Conservation (phyloP, 495 filamentous ascomycete genomes). For the Chaetomium tenue region DNA sequence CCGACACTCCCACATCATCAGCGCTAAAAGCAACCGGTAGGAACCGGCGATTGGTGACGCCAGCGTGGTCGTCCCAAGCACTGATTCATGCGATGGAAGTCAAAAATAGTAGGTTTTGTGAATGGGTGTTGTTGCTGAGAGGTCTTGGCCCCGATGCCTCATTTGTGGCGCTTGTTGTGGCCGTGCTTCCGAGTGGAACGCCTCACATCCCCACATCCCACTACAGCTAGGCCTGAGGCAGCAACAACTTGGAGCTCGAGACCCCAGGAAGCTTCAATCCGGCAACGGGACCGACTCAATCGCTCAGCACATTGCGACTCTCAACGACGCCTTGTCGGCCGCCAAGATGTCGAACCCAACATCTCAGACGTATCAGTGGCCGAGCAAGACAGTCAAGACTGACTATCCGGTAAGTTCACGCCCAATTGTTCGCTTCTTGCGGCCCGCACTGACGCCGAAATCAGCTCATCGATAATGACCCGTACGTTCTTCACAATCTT, state of each 20-base stretch:
- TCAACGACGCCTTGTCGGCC: constrained; percentile 38
- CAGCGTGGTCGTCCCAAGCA: no score
- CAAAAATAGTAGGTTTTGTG: no score
- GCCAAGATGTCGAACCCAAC: constrained; percentile 60
- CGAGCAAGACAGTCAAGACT: constrained; percentile 69
- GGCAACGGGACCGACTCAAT: constrained; percentile 21
- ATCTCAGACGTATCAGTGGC: constrained; percentile 58
- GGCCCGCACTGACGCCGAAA: constrained; percentile 18
- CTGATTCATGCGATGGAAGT: no score
- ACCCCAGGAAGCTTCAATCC: constrained; percentile 35
- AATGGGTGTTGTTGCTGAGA: no score
- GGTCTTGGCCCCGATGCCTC: no score
- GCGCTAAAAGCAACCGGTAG: no score
- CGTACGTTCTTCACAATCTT: no score
- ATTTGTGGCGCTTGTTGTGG: neutral
- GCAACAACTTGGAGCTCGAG: constrained; percentile 17
- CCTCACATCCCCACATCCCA: neutral
- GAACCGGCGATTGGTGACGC: no score
- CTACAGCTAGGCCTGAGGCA: constrained; percentile 28
- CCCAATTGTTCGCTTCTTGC: neutral
- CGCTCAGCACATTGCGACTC: constrained; percentile 25
- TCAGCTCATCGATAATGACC: constrained; percentile 96
- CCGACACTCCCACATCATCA: no score
- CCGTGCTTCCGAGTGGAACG: neutral
- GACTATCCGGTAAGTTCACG: constrained; percentile 70